phyloP scores from a whole-genome alignment of 106 monocot species.

The Dactylorhiza incarnata region DNA sequence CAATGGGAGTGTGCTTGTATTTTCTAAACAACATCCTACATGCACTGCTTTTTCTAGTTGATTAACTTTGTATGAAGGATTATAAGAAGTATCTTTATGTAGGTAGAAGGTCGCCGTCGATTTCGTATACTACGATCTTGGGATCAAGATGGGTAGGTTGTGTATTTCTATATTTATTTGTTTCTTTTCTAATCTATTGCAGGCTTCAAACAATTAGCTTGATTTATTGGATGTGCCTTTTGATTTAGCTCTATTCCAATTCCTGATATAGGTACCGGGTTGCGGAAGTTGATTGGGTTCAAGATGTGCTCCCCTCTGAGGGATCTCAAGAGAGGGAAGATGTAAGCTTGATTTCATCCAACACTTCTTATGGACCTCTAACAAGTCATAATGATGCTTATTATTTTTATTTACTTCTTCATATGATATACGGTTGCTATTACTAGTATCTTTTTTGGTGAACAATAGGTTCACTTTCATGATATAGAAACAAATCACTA shows the following conservation, averaged over 20 bases:
- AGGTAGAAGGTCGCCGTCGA: constrained; percentile 89
- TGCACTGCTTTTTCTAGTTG: background rate
- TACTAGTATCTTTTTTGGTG: too few relatives aligned
- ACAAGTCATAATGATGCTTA: too few relatives aligned
- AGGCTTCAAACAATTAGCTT: background rate
- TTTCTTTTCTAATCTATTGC: background rate
- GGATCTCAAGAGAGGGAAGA: constrained; percentile 64
- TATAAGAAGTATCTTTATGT: constrained; percentile 5
- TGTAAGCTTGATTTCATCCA: constrained; percentile 36
- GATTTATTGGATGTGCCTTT: background rate
- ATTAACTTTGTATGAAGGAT: background rate
- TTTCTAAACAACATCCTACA: too few relatives aligned
- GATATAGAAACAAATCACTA: background rate
- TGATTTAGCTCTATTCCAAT: background rate
- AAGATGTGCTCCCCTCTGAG: constrained; percentile 51
- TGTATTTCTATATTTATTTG: constrained; percentile 5
- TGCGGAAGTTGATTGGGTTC: constrained; percentile 89
- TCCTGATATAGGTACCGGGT: constrained; percentile 62
- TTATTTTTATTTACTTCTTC: too few relatives aligned
- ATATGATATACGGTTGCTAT: too few relatives aligned
- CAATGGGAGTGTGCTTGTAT: too few relatives aligned
- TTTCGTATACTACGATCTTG: constrained; percentile 71
- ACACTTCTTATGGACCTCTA: too few relatives aligned
- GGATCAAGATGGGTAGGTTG: constrained; percentile 97
- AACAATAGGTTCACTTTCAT: too few relatives aligned